These are phyloP conservation scores for Vanrija sp. DNA, from an alignment of 1,284 basidiomycete species.

Conservation along the genomic window DNA sequence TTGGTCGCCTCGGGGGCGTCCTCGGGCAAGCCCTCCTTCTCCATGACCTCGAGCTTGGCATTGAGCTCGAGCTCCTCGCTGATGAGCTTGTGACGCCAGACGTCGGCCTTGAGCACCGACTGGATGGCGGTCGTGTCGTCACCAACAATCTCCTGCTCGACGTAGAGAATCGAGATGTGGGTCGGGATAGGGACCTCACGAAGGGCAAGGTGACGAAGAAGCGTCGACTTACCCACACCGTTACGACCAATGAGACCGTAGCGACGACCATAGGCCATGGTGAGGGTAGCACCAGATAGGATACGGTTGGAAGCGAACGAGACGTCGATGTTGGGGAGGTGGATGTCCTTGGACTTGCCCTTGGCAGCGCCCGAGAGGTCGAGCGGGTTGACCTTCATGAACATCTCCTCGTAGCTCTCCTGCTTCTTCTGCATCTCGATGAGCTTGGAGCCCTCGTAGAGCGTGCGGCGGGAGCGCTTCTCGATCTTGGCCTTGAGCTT, in stretches of 20 bases:
- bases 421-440: constrained; percentile 90
- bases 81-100: constrained; percentile 72
- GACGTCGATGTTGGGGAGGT: constrained; percentile 92
- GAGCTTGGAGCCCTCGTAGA: constrained; percentile 94
- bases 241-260: constrained; percentile 67
- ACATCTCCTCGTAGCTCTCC: constrained; percentile 98
- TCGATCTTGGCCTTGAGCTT: constrained; percentile 98
- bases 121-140: constrained; percentile 90
- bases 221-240: constrained; percentile 95
- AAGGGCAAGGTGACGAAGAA: constrained; percentile 92
- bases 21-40: constrained; percentile 47
- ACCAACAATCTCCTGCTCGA: constrained; percentile 96
- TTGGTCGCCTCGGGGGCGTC: constrained; percentile 62
- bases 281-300: constrained; percentile 70
- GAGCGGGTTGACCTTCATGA: constrained; percentile 97
- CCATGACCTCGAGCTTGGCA: constrained; percentile 65
- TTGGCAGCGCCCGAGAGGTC: constrained; percentile 74
- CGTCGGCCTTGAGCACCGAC: constrained; percentile 92
- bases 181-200: constrained; percentile 89
- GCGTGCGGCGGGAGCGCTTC: constrained; percentile 79
- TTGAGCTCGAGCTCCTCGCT: constrained; percentile 17
- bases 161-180: constrained; percentile 91
- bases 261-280: constrained; percentile 80
- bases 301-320: constrained; percentile 92
- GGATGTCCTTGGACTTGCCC: constrained; percentile 93